Evolutionary conservation across 2,329 filamentous ascomycete species (phyloP), one percentile per base, ranked within the genome.

Genomic region (Aureobasidium leucospermi): DNA sequence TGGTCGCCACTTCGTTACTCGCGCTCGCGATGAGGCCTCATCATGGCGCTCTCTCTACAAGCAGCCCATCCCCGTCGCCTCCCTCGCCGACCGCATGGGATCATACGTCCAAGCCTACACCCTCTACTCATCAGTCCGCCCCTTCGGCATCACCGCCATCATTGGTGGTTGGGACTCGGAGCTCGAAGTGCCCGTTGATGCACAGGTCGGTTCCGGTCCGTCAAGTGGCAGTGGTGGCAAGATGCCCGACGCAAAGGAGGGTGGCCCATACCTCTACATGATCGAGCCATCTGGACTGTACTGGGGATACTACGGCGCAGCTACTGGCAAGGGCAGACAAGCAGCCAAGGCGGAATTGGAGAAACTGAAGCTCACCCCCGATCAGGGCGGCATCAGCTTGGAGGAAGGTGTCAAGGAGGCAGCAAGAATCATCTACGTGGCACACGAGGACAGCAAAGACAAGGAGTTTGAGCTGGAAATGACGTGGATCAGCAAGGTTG

Each of bases 401-500:
- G 80, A 88, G 70, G 86, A 97, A 71, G 94, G 88, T 53, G 90
- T 99, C 70, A 96, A 96, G 81, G 89, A 97, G 80, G 94, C 94
- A 36, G 94, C 94, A 60, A 82, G 91, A 63, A 99, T 99, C 76
- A 97, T 99, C 76, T 95, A 96, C 74, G 85, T 96, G 62, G 92
- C 93, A 51, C 94, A 99, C 73, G 94, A 97, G 75, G 94, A 99
- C 75, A 97, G 93, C 81, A 97, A 97, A 80, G 94, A 97, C 78
- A 99, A 99, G 81, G 94, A 97, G 65, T 99, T 97, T 70, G 94
- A 99, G 84, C 81, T 99, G 62, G 94, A 99, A 80, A 95, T 99
- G 91, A 96, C 90, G 61, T 99, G 94, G 94, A 89, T 97, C 74
- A 96, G 91, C 75, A 84, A 82, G 57, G 76, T 85, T 49, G 84